Conservation (phyloP, 2,329 filamentous ascomycete genomes). For the Sclerotinia subarctica region DNA sequence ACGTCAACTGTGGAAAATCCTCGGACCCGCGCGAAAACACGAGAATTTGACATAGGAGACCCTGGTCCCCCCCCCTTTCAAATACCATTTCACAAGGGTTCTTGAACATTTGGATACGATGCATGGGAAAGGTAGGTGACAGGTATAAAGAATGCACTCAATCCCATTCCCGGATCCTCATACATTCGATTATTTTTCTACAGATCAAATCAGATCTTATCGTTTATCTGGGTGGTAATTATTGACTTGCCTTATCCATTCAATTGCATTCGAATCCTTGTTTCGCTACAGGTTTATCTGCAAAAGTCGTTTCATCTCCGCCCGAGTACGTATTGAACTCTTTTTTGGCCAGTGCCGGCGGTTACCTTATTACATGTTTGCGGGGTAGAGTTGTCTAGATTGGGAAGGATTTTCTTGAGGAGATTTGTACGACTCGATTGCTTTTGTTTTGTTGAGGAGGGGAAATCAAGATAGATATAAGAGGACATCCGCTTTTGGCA, state of each 20-base stretch:
- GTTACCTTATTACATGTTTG: not conserved
- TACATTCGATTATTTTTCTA: not conserved
- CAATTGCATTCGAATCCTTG: not conserved
- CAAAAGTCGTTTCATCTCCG: not conserved
- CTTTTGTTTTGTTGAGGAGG: not conserved
- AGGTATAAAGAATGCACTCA: conserved; percentile 13
- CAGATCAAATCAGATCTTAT: not conserved
- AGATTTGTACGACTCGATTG: not conserved
- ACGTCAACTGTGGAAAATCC: not conserved
- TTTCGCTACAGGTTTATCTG: not conserved
- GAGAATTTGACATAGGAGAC: not conserved
- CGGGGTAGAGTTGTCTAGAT: not conserved
- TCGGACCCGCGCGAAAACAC: not conserved
- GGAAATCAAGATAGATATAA: not conserved
- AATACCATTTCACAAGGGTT: not conserved
- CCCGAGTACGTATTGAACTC: not conserved
- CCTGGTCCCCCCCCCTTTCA: not conserved
- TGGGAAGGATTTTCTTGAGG: conserved; percentile 1
- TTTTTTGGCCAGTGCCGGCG: not conserved
- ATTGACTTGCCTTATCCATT: conserved; percentile 2
- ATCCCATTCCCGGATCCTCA: not conserved
- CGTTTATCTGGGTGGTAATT: not conserved
- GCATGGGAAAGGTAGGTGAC: not conserved
- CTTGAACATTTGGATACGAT: not conserved
- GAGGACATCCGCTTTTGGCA: not conserved